Percentiles rank a stretch among this genome's conserved stretches.
These are phyloP conservation scores for Brassica nigra DNA, from an alignment of 345 rosid genomes.

Conservation along the genomic window DNA sequence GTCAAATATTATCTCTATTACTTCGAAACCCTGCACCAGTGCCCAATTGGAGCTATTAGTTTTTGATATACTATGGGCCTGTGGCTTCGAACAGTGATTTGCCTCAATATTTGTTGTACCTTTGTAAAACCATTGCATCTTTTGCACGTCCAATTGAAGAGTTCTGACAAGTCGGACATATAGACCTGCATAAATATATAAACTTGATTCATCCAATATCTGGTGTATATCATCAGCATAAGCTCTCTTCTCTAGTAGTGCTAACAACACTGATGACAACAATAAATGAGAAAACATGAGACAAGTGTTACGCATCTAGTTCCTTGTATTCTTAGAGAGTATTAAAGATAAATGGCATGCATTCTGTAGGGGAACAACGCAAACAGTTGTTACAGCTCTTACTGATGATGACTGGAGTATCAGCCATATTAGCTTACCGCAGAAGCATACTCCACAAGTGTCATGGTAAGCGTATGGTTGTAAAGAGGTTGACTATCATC, in stretches of 20 bases:
- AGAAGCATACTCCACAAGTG: conserved; percentile 89
- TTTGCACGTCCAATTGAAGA: conserved; percentile 88
- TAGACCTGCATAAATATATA: conserved; percentile 62
- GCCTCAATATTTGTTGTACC: conserved; percentile 44
- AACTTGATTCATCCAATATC: conserved; percentile 23
- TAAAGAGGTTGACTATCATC: conserved; percentile 46
- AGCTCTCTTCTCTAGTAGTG: neutral
- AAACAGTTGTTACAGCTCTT: neutral
- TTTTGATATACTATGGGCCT: neutral
- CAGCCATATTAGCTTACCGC: conserved; percentile 59
- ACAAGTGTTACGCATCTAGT: neutral
- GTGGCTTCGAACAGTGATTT: conserved; percentile 6
- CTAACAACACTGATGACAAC: neutral
- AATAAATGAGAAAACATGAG: conserved; percentile 1
- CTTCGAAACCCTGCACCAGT: conserved; percentile 74
- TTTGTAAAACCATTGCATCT: conserved; percentile 76
- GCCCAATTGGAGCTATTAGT: neutral
- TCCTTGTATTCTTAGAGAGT: neutral
- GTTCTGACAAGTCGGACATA: conserved; percentile 72
- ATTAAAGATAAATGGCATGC: neutral
- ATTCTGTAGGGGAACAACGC: neutral
- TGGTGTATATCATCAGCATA: neutral
- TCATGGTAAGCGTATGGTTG: conserved; percentile 82
- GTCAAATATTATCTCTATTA: conserved; percentile 78
- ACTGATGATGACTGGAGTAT: neutral